Percentiles rank a stretch among this genome's conserved stretches.
Conservation (phyloP, 495 filamentous ascomycete genomes). For the Usnea hakonensis region DNA sequence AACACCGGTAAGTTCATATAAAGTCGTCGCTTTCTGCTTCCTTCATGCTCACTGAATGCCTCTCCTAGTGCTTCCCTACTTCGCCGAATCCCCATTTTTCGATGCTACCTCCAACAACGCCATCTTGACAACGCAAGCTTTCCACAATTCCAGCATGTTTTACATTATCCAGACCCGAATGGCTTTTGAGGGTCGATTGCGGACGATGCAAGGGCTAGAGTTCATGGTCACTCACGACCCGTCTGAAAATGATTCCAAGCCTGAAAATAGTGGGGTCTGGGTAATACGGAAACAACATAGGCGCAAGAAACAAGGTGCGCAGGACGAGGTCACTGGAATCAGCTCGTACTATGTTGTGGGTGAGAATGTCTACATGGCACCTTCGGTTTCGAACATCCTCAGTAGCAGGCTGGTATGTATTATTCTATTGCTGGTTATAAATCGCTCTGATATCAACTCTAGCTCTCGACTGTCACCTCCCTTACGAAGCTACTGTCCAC, state of each 20-base stretch:
- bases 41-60: neutral
- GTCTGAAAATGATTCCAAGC: slow-evolving; percentile 49
- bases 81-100: slow-evolving; percentile 83
- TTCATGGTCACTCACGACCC: slow-evolving; percentile 75
- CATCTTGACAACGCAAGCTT: slow-evolving; percentile 64
- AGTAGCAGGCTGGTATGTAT: slow-evolving; percentile 61
- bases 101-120: slow-evolving; percentile 85
- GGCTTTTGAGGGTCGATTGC: slow-evolving; percentile 68
- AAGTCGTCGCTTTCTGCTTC: no score
- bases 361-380: slow-evolving; percentile 85
- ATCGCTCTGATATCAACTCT: slow-evolving; percentile 26
- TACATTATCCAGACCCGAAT: slow-evolving; percentile 60
- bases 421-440: neutral
- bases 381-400: slow-evolving; percentile 68
- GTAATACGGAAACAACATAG: slow-evolving; percentile 85
- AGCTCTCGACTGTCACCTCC: slow-evolving; percentile 55
- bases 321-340: slow-evolving; percentile 64
- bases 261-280: slow-evolving; percentile 64
- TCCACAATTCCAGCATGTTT: slow-evolving; percentile 58
- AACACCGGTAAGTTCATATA: slow-evolving; percentile 34
- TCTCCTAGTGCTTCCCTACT: slow-evolving; percentile 70
- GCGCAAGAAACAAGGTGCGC: slow-evolving; percentile 47
- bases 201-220: slow-evolving; percentile 73
- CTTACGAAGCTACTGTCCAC: slow-evolving; percentile 61
- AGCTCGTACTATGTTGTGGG: slow-evolving; percentile 79